These are phyloP conservation scores for Laburnicola sp. DNA, from an alignment of 2,329 filamentous ascomycete genomes.

Conservation along the genomic window DNA sequence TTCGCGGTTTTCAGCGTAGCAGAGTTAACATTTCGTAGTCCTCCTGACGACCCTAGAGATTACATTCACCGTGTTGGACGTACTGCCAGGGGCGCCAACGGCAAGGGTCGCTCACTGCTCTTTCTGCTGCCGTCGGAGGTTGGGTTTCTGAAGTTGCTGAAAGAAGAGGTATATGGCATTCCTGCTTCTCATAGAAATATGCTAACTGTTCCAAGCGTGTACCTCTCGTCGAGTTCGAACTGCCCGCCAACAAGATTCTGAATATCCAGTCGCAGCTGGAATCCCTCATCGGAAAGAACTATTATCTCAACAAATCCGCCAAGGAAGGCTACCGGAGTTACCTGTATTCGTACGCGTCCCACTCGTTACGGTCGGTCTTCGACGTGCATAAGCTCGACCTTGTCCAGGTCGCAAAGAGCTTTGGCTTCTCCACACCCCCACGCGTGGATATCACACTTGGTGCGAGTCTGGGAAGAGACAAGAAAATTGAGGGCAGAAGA, in stretches of 20 bases:
- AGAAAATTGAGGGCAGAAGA: conserved; percentile 64
- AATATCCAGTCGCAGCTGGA: conserved; percentile 74
- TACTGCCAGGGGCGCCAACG: conserved; percentile 81
- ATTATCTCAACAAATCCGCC: conserved; percentile 88
- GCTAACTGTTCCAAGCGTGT: conserved; percentile 57
- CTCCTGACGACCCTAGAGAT: conserved; percentile 76
- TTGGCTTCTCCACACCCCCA: conserved; percentile 77
- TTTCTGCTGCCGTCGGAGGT: conserved; percentile 92
- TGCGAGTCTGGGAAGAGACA: conserved; percentile 74
- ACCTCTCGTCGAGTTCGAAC: conserved; percentile 94
- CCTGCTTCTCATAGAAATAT: no score
- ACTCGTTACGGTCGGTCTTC: conserved; percentile 79
- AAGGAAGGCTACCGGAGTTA: conserved; percentile 84
- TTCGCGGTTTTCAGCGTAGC: not conserved
- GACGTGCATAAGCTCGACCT: conserved; percentile 81
- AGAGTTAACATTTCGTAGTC: conserved; percentile 57
- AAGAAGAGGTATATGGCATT: conserved; percentile 61
- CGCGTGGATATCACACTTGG: conserved; percentile 78
- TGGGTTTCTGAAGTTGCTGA: conserved; percentile 88
- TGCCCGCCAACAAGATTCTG: conserved; percentile 87
- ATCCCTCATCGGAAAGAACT: conserved; percentile 92
- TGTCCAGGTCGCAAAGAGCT: conserved; percentile 80
- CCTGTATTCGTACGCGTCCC: conserved; percentile 90
- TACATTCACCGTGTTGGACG: conserved; percentile 87
- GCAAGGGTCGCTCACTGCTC: conserved; percentile 85